A percentile compares a stretch with the other conserved stretches of the same genome.
Conservation (phyloP, 257 asterid species). For the Ilex aquifolium region DNA sequence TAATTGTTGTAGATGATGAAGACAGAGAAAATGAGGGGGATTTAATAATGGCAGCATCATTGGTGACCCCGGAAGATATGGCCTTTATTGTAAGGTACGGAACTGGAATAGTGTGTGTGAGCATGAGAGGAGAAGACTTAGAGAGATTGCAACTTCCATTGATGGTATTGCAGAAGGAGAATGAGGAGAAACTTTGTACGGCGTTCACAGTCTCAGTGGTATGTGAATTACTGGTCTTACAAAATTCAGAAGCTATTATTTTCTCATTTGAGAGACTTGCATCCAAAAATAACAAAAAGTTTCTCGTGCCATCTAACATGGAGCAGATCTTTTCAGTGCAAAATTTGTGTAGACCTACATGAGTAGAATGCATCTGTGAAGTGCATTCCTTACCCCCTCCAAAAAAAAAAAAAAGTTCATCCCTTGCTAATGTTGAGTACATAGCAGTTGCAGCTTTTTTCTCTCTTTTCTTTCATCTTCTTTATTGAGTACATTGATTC, state of each 20-base stretch:
- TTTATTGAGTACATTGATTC: too few species aligned
- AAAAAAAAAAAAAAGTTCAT: too few species aligned
- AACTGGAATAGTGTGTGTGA: conserved; percentile 24
- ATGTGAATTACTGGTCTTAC: neutral
- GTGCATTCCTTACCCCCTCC: neutral
- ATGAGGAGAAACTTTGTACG: conserved; percentile 20
- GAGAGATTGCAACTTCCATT: conserved; percentile 16
- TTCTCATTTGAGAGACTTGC: neutral
- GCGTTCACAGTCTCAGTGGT: conserved; percentile 29
- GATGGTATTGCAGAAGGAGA: conserved; percentile 21
- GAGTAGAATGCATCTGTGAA: neutral
- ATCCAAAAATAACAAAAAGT: too few species aligned
- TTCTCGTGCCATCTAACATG: too few species aligned
- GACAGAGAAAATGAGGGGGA: conserved; percentile 29
- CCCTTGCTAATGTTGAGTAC: too few species aligned
- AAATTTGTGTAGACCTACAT: neutral
- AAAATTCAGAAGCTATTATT: too few species aligned
- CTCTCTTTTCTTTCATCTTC: too few species aligned
- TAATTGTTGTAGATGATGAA: conserved; percentile 26
- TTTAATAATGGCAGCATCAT: conserved; percentile 23
- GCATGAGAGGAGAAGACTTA: conserved; percentile 21
- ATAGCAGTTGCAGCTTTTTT: too few species aligned
- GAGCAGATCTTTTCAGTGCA: neutral
- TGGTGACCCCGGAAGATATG: conserved; percentile 18
- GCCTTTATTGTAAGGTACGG: conserved; percentile 20